Evolutionary conservation across 2,329 filamentous ascomycete species (phyloP).

Genomic region (Mycogone perniciosa): DNA sequence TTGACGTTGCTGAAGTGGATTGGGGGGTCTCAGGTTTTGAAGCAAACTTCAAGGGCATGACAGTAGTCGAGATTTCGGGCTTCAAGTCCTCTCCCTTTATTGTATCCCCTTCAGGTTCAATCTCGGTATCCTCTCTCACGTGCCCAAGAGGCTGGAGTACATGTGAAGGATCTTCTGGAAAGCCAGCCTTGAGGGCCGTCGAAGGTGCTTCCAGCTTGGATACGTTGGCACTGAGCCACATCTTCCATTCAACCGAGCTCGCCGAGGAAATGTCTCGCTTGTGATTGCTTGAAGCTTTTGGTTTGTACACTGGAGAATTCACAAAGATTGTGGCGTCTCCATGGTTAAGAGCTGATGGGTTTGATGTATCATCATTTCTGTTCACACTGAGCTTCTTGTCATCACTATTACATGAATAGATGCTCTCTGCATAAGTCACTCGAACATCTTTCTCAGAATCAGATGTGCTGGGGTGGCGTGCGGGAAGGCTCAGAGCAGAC

Average conservation of each 20-base stretch:
- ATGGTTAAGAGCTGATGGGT: slow-evolving; percentile 2
- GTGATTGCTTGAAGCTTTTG: slow-evolving; percentile 17
- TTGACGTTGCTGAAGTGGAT: neutral
- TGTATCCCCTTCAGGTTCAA: slow-evolving; percentile 28
- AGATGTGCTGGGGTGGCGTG: slow-evolving; percentile 33
- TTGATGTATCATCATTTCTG: neutral
- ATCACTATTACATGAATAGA: slow-evolving; percentile 37
- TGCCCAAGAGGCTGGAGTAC: slow-evolving; percentile 29
- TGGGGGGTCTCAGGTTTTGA: neutral
- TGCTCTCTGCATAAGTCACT: slow-evolving; percentile 39
- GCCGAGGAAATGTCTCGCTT: slow-evolving; percentile 34
- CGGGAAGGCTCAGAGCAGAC: slow-evolving; percentile 33
- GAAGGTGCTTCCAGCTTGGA: slow-evolving; percentile 36
- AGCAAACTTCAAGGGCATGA: slow-evolving; percentile 2
- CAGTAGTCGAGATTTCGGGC: neutral
- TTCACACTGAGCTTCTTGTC: slow-evolving; percentile 14
- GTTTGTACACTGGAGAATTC: slow-evolving; percentile 13
- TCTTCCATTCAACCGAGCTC: slow-evolving; percentile 50
- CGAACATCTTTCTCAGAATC: slow-evolving; percentile 34
- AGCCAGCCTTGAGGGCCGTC: slow-evolving; percentile 11
- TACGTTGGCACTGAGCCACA: slow-evolving; percentile 46
- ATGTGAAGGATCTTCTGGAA: slow-evolving; percentile 2
- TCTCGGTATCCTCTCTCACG: slow-evolving; percentile 45
- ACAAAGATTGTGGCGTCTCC: slow-evolving; percentile 9
- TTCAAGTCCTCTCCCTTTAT: neutral